Percentiles rank a stretch among this genome's conserved stretches.
phyloP scores from a whole-genome alignment of 1,284 basidiomycete species.

The Quambalaria eucalypti region DNA sequence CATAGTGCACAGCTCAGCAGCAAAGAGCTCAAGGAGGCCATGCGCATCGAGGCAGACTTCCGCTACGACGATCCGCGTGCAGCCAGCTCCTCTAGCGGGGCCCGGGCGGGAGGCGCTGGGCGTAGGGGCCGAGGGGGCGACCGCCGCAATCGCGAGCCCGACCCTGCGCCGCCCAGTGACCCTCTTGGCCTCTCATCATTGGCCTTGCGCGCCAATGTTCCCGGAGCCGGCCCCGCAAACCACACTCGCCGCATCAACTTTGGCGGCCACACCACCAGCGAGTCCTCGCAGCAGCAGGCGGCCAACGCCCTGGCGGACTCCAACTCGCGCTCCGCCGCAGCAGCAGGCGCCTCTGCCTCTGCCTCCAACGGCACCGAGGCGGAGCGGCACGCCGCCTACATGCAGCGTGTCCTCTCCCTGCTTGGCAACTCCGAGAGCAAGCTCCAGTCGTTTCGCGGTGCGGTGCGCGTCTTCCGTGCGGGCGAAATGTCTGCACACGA shows the following conservation, averaged over 20 bases:
- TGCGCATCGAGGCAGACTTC: conserved; percentile 71
- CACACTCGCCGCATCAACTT: conserved; percentile 24
- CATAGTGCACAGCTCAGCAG: conserved; percentile 73
- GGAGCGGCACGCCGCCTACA: conserved; percentile 59
- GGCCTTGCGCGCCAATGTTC: conserved; percentile 48
- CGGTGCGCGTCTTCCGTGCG: conserved; percentile 67
- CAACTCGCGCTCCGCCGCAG: conserved; percentile 33
- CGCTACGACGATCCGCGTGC: conserved; percentile 57
- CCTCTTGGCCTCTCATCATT: conserved; percentile 16
- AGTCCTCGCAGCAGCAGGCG: conserved; percentile 9
- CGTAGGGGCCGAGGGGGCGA: conserved; percentile 3
- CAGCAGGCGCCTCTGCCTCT: conserved; percentile 57
- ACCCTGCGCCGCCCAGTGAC: conserved; percentile 10
- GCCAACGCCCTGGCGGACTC: conserved; percentile 7
- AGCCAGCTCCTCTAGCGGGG: neutral
- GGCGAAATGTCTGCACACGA: conserved; percentile 74
- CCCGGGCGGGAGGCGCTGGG: conserved; percentile 3
- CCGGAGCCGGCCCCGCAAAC: conserved; percentile 28
- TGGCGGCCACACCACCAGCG: conserved; percentile 17
- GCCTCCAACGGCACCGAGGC: conserved; percentile 52
- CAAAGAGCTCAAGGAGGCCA: conserved; percentile 66
- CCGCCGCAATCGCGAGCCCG: neutral
- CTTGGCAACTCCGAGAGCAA: conserved; percentile 61
- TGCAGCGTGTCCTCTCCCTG: conserved; percentile 60
- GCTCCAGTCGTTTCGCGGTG: conserved; percentile 65